A percentile compares a stretch with the other conserved stretches of the same genome.
Conservation (phyloP, 2,329 filamentous ascomycete species). For the Trichophyton rubrum region DNA sequence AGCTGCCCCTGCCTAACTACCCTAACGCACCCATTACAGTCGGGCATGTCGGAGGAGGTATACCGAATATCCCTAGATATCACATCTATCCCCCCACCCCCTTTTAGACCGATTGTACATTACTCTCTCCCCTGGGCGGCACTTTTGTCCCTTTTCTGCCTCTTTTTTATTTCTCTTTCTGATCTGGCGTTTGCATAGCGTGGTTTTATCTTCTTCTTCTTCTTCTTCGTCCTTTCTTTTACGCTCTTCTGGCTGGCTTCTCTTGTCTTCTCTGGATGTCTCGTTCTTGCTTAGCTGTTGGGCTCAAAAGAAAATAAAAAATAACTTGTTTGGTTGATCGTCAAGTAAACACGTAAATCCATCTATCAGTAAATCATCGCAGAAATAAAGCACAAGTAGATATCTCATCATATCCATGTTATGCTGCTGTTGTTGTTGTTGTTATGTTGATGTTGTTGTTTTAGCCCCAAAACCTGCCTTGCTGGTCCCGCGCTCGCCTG, state of each 20-base stretch:
- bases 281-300: not conserved
- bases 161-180: not conserved
- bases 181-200: constrained; percentile 5
- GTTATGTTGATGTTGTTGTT: not conserved
- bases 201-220: not conserved
- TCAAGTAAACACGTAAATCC: not conserved
- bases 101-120: constrained; percentile 5
- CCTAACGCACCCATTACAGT: not conserved
- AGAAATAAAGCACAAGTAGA: not conserved
- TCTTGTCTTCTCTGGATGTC: not conserved
- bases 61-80: not conserved
- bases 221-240: not conserved
- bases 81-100: not conserved
- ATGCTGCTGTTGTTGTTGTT: not conserved
- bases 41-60: constrained; percentile 5
- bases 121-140: not conserved
- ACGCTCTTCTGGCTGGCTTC: not conserved
- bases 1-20: not conserved
- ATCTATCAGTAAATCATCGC: not conserved
- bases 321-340: not conserved
- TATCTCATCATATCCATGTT: not conserved
- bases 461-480: too few relatives aligned
- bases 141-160: not conserved
- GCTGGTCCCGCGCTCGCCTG: too few relatives aligned
- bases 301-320: not conserved